Evolutionary conservation across 306 rosid species (phyloP), one percentile per base, ranked within the genome.

Genomic region (Citrullus amarus): DNA sequence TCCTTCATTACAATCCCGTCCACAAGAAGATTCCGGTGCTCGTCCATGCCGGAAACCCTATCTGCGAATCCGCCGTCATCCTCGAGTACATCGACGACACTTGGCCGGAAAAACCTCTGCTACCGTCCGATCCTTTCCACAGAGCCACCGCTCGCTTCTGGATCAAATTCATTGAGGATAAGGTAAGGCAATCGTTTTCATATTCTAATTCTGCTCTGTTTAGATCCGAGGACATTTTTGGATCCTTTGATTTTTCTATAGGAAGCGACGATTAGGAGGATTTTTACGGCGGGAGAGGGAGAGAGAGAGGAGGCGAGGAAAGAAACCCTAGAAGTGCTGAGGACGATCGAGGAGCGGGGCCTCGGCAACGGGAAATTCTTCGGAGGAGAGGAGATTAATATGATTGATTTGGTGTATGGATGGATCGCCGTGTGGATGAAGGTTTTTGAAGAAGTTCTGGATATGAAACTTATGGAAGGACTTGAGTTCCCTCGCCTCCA

Each of bases 51-150:
- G 90, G 84, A 76, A 87, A 83, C 16, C 74, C 89, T 2, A 55
- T 90, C 4, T 59, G 68, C 4, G 91, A 87, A 74, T 88, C 88
- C 74, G 32, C 79, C 39, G n/a, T 87, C 16, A 88, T 90, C 48
- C 69, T 90, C 68, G 80, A 88, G 60, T 88, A 84, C 74, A 86
- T 90, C n/a, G 86, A 88, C 3, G 86, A 88, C 8, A 83, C 75
- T 0, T 82, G 86, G 83, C 85, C 85, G 4, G 41, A 79, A 1
- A 63, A 67, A 7, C 87, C 90, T 1, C 9, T 87, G 61, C 78
- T 84, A 9, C 86, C 88, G 0, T 18, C 32, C 3, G 84, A 82
- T 32, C 68, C 86, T 46, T 18, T 66, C 59, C 80, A 68, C 4
- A 82, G 82, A 67, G 83, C 89, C n/a, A 17, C 76, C 4, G 82